Base-by-base conservation (phyloP, 805 yeast species). In the Phaffomyces opuntiae region DNA sequence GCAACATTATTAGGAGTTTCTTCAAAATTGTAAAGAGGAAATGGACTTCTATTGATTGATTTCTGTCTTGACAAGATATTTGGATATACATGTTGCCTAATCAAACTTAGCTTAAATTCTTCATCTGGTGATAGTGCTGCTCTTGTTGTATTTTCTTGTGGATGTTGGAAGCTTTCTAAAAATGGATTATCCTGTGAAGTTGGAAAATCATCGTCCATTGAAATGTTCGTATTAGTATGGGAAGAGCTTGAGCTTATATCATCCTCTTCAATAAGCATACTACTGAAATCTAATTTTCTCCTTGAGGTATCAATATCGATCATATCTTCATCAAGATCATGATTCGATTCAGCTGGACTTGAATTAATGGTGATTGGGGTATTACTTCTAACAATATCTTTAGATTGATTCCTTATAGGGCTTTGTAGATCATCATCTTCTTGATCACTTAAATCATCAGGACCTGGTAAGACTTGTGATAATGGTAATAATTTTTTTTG, bases 261-360 rank as follows among this genome's bases (percentile, higher is more conserved):
- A 17, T 26, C 14, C 3, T 16, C 31, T 29, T 29, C 31, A 4
- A 29, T 29, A 29, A 29, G 7, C 14, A 36, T 9, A 12, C 12
- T 29, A 19, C 21, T 36, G 19, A 42, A 42, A 14, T 42, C 40
- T 21, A 42, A 14, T 27, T 29, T 42, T 31, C 40, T 42, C 24
- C 31, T 36, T 4, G 44, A 21, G 16, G 32, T 36, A 36, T 35
- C 25, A 3, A 36, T 9, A 27, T 42, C 39, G 9, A 21, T 35
- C 32, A 40, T 36, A 8, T 36, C 44, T 27, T n/a, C 38, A 36
- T 41, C 16, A 24, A 21, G n/a, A 32, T 13, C 16, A 9, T 7
- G 6, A 6, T 24, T 25, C 5, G 36, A 7, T 6, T 21, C 11
- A 25, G n/a, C 24, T 19, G 16, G 5, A 13, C 33, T 29, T n/a